phyloP scores from a whole-genome alignment of 1,284 basidiomycete genomes.

The Salmacisia buchloeana region DNA sequence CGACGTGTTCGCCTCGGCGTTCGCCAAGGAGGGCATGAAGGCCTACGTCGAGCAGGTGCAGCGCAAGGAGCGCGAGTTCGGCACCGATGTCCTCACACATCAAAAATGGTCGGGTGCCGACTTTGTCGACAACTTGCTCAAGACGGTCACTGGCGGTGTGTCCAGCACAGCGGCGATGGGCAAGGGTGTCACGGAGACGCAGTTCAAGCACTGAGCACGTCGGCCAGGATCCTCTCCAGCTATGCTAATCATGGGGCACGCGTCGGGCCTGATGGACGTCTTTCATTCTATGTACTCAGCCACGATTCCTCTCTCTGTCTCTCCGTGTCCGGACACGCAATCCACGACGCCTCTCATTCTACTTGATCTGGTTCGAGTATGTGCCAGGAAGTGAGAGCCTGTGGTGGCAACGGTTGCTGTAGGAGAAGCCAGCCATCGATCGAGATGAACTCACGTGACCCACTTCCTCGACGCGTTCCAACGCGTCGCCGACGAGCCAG shows the following conservation, averaged over 20 bases:
- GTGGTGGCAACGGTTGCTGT: too few relatives aligned
- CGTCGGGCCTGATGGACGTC: too few relatives aligned
- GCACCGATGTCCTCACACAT: slow-evolving; percentile 51
- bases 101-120: slow-evolving; percentile 86
- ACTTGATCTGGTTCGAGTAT: too few relatives aligned
- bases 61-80: slow-evolving; percentile 54
- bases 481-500: not conserved
- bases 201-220: slow-evolving; percentile 59
- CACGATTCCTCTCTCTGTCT: not conserved
- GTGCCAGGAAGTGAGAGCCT: too few relatives aligned
- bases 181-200: slow-evolving; percentile 81
- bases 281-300: too few relatives aligned
- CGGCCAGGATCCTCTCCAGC: too few relatives aligned
- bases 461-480: not conserved
- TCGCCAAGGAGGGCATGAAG: slow-evolving; percentile 70
- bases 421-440: not conserved
- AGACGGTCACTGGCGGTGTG: slow-evolving; percentile 88
- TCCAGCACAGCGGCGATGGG: slow-evolving; percentile 96
- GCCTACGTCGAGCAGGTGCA: slow-evolving; percentile 59
- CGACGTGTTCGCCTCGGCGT: slow-evolving; percentile 81
- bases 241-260: too few relatives aligned
- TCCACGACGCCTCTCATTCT: not conserved
- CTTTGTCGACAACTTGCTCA: slow-evolving; percentile 82
- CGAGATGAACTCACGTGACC: not conserved
- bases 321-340: not conserved